Evolutionary conservation across 805 yeast species (phyloP).

Genomic region (Zygosaccharomyces bisporus): DNA sequence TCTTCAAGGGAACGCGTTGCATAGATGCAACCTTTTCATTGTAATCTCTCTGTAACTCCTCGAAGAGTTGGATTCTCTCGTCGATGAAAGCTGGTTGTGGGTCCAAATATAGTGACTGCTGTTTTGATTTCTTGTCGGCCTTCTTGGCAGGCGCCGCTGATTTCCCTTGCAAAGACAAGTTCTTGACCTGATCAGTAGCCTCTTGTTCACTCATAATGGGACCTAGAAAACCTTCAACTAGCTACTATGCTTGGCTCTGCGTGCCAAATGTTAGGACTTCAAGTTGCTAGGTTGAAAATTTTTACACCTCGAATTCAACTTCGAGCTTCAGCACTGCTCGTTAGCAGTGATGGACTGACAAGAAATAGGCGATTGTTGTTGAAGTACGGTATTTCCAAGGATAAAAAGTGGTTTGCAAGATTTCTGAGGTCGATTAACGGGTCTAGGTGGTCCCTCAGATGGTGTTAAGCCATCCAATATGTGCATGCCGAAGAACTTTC

Average conservation of each 20-base stretch:
- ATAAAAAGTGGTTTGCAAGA: neutral
- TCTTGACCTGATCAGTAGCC: conserved; percentile 41
- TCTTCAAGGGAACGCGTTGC: conserved; percentile 60
- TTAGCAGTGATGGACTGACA: conserved; percentile 3
- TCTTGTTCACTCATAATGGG: conserved; percentile 21
- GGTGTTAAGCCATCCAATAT: neutral
- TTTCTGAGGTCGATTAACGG: neutral
- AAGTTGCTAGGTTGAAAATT: conserved; percentile 4
- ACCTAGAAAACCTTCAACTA: neutral
- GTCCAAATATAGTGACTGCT: conserved; percentile 48
- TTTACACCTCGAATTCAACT: conserved; percentile 4
- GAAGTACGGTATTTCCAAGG: neutral
- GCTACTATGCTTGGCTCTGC: neutral
- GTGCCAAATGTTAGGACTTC: neutral
- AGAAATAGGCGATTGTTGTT: neutral
- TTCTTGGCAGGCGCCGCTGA: conserved; percentile 22
- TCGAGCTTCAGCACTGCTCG: neutral
- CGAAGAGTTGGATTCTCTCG: conserved; percentile 73
- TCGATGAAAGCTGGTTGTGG: conserved; percentile 86
- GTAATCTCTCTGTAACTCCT: conserved; percentile 70
- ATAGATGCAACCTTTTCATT: conserved; percentile 66
- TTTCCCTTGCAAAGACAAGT: conserved; percentile 38
- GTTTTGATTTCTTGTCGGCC: conserved; percentile 42
- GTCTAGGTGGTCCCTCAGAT: neutral
- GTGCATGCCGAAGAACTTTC: neutral